Conservation (phyloP, 441 rosid genomes). For the Syzygium malaccense region DNA sequence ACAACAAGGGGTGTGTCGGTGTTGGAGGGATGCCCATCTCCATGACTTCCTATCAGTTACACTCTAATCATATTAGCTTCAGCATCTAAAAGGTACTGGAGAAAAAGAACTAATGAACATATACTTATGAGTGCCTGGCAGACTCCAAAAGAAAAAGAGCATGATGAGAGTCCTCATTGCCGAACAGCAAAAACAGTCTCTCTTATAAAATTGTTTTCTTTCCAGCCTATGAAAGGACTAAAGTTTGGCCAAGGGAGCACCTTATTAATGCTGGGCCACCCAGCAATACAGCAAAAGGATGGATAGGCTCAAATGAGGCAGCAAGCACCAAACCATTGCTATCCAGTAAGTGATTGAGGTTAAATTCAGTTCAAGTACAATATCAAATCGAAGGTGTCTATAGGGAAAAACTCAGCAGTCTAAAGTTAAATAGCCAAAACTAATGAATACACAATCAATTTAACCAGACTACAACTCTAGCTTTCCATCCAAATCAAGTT, state of each 20-base stretch:
- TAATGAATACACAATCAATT: not conserved
- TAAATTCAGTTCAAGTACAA: not conserved
- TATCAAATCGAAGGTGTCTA: not conserved
- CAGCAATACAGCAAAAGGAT: not conserved
- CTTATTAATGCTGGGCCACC: not conserved
- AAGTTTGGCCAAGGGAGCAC: not conserved
- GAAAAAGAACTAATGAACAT: not conserved
- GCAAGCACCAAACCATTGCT: not conserved
- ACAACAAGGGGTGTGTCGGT: conserved; percentile 97
- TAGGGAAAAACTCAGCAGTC: not conserved
- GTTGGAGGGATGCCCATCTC: conserved; percentile 94
- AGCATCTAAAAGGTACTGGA: not conserved
- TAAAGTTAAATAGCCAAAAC: not conserved
- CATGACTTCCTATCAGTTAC: conserved; percentile 69
- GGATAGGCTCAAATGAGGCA: not conserved
- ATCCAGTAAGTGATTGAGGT: not conserved
- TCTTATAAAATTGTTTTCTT: not conserved
- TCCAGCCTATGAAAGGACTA: not conserved
- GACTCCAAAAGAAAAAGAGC: not conserved
- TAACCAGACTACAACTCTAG: not conserved
- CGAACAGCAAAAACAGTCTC: not conserved
- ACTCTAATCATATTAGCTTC: not conserved
- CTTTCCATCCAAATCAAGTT: not conserved
- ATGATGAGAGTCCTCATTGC: not conserved
- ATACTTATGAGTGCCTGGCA: not conserved